Base-by-base conservation (phyloP, 306 rosid species). In the Rosa multiflora region DNA sequence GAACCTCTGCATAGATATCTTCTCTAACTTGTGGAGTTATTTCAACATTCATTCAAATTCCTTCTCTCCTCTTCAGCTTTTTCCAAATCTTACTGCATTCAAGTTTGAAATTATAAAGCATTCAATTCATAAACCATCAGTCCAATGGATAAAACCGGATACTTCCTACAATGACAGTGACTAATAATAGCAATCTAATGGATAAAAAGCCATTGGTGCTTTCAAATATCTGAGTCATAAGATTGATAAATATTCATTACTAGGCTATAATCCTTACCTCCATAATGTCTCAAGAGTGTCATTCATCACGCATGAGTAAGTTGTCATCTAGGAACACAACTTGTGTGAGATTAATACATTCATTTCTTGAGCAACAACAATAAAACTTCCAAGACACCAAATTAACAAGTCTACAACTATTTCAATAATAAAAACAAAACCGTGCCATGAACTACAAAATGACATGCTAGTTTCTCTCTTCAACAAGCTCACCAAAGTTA, bases 401-500 rank as follows among this genome's bases (percentile, higher is more conserved):
- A 29, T 51, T 37, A 3, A 29, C 43, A 32, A 39, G 55, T 21
- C 13, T 8, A 43, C 70, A 75, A 61, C 9, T 9, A 17, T 67
- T 9, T 4, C 23, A 18, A 17, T 66, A 55, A 2, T 14, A 56
- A 0, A 79, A 43, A 75, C 53, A 17, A 21, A n/a, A 8, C 46
- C 68, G 26, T 55, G 63, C 48, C 5, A 58, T 74, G 20, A 72
- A 11, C 48, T 49, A 72, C 43, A 55, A 80, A 68, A 70, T 77
- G 78, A 66, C 88, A 43, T 84, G 91, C 98, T 98, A 69, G 91
- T 95, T 79, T 95, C 99, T 79, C 99, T 98, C 82, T 87, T 90
- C 26, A 23, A 23, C 26, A 23, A 23, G 26, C 26, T 23, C 26
- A 23, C 26, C 26, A 23, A 23, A 23, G 26, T 23, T 23, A 23